phyloP scores from a whole-genome alignment of 352 stramenopile genomes.

The Phytophthora lateralis region DNA sequence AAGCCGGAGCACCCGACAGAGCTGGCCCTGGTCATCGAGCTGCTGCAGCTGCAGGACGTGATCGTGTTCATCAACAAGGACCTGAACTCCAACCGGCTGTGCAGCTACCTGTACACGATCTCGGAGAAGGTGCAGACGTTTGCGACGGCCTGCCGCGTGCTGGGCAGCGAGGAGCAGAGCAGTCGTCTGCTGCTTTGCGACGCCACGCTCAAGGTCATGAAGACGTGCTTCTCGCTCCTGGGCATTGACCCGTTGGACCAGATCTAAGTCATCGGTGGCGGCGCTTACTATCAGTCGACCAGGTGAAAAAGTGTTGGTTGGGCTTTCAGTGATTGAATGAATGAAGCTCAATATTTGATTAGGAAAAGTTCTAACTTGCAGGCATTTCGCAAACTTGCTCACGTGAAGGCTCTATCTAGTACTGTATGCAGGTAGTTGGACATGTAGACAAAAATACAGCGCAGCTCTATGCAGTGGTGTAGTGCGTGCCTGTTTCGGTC shows the following conservation, averaged over 20 bases:
- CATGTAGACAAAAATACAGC: slow-evolving; percentile 37
- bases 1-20: slow-evolving; percentile 86
- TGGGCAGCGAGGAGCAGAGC: slow-evolving; percentile 94
- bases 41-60: slow-evolving; percentile 96
- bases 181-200: slow-evolving; percentile 97
- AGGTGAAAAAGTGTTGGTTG: slow-evolving; percentile 16
- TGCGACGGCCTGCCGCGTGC: slow-evolving; percentile 97
- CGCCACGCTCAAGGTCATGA: slow-evolving; percentile 96
- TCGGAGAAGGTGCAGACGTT: slow-evolving; percentile 98
- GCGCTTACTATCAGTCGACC: slow-evolving; percentile 4
- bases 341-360: slow-evolving; percentile 51
- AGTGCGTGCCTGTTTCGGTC: slow-evolving; percentile 59
- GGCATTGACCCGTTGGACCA: slow-evolving; percentile 94
- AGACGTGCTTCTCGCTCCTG: slow-evolving; percentile 92
- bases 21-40: slow-evolving; percentile 92
- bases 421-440: slow-evolving; percentile 25
- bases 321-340: slow-evolving; percentile 25
- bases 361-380: slow-evolving; percentile 38
- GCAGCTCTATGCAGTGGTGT: slow-evolving; percentile 41
- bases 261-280: slow-evolving; percentile 76
- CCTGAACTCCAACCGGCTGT: slow-evolving; percentile 97
- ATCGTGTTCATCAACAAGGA: slow-evolving; percentile 95
- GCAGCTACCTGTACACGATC: slow-evolving; percentile 98
- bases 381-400: slow-evolving; percentile 34
- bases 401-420: slow-evolving; percentile 33